A percentile compares a stretch with the other conserved stretches of the same genome.
These are phyloP conservation scores for Phytophthora crassamura DNA, from an alignment of 352 stramenopile genomes.

Conservation along the genomic window DNA sequence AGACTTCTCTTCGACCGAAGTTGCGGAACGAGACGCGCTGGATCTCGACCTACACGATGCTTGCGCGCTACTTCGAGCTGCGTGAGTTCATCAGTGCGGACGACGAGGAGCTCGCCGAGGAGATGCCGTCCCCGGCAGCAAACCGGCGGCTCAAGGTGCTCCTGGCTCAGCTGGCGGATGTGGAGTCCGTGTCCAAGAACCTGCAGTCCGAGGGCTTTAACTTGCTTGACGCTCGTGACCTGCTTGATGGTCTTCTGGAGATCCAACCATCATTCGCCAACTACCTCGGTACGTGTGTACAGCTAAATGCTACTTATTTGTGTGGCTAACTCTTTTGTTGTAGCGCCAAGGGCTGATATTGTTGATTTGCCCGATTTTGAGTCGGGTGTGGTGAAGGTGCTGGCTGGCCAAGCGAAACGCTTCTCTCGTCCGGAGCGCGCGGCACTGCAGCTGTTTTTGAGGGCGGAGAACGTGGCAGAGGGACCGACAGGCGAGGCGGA, in stretches of 20 bases:
- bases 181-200: slow-evolving; percentile 6
- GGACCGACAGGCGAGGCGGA: no score
- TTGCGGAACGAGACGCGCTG: slow-evolving; percentile 10
- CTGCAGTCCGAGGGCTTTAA: slow-evolving; percentile 1
- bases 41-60: slow-evolving; percentile 11
- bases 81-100: slow-evolving; percentile 6
- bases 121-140: neutral
- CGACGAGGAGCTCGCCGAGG: slow-evolving; percentile 9
- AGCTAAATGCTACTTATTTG: neutral
- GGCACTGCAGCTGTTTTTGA: no score
- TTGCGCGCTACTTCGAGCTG: slow-evolving; percentile 5
- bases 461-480: no score
- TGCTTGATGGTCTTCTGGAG: slow-evolving; percentile 11
- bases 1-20: no score
- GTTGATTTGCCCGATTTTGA: neutral
- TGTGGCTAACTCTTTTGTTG: slow-evolving; percentile 9
- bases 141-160: no score
- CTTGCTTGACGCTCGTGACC: slow-evolving; percentile 1
- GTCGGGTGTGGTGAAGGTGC: no score
- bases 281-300: slow-evolving; percentile 8
- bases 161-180: neutral
- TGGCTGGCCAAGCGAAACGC: no score
- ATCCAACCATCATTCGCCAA: neutral
- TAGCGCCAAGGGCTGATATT: slow-evolving; percentile 2
- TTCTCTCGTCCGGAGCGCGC: no score